Base-by-base conservation (phyloP, 768 basidiomycete species). In the Suillus subaureus region DNA sequence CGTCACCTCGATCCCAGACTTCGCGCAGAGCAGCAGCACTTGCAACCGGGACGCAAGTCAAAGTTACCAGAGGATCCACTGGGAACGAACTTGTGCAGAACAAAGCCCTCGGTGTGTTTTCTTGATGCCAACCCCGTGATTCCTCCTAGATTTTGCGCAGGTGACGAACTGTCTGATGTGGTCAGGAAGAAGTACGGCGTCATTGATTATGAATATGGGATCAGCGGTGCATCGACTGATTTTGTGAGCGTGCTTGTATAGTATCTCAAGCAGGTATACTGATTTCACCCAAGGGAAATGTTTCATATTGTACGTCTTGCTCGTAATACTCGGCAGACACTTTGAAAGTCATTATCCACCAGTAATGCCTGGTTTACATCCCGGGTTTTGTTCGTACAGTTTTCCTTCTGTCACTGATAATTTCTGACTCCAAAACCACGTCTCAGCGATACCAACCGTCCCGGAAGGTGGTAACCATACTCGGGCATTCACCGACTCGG, bases 381-480 rank as follows among this genome's bases (percentile, higher is more conserved):
- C 92, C 26, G 87, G 88, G 16, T 93, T 89, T 61, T 75, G 74
- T 79, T 63, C 33, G 77, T 71, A 26, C 37, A 45, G 11, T 42
- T 49, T 6, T 55, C 37, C 9, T 62, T 15, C 37, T 61, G 39
- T 65, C 11, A 52, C 49, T 33, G 40, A 7, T 61, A 26, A 57
- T 40, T 56, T 28, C 13, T 45, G 18, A 40, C 35, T 65, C 65
- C 67, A 33, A 33, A 28, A 31, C 15, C 21, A 39, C 23, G n/a
- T 33, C 33, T 23, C 13, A 93, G 92, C 90, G 13, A 94, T 94
- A 49, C 93, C 93, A 4, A 92, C 90, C 0, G 80, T 86, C 26
- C 73, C 79, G 0, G 82, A 87, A 68, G 93, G 92, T 13, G 92
- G 92, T 9, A 94, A 94, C 71, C 93, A 94, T 69, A 94, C 93